Conservation (phyloP, 2,329 filamentous ascomycete species). For the Sphaerulina musiva region DNA sequence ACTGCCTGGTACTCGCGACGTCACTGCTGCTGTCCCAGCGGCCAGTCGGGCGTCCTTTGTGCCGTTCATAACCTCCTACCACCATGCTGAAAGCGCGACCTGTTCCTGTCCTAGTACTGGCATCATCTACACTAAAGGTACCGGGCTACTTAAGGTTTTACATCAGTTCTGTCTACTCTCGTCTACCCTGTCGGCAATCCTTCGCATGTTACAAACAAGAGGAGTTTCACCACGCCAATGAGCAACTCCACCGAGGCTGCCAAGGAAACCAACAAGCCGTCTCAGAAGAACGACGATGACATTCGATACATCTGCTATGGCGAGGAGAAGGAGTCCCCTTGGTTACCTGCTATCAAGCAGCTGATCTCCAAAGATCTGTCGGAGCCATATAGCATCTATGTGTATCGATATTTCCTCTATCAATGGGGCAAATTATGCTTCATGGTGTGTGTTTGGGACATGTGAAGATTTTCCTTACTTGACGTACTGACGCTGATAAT, state of each 20-base stretch:
- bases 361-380: constrained; percentile 94
- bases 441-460: constrained; percentile 54
- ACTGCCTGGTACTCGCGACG: not conserved
- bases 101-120: too few relatives aligned
- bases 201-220: not conserved
- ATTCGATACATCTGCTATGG: constrained; percentile 55
- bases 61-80: too few relatives aligned
- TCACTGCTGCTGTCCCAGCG: not conserved
- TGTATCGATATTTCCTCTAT: constrained; percentile 95
- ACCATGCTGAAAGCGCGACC: too few relatives aligned
- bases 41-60: too few relatives aligned
- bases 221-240: constrained; percentile 2
- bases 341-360: constrained; percentile 80
- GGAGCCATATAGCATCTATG: constrained; percentile 98
- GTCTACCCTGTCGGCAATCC: not conserved
- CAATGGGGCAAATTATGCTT: constrained; percentile 98
- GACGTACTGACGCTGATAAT: not conserved
- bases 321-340: constrained; percentile 52
- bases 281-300: constrained; percentile 5
- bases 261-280: constrained; percentile 7
- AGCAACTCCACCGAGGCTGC: constrained; percentile 2
- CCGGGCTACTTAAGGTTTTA: too few relatives aligned
- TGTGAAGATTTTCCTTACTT: not conserved
- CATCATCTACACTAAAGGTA: too few relatives aligned
- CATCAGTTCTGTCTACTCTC: too few relatives aligned